Base-by-base conservation (phyloP, 1,139 yeast species). In the Suhomyces choctaworum region DNA sequence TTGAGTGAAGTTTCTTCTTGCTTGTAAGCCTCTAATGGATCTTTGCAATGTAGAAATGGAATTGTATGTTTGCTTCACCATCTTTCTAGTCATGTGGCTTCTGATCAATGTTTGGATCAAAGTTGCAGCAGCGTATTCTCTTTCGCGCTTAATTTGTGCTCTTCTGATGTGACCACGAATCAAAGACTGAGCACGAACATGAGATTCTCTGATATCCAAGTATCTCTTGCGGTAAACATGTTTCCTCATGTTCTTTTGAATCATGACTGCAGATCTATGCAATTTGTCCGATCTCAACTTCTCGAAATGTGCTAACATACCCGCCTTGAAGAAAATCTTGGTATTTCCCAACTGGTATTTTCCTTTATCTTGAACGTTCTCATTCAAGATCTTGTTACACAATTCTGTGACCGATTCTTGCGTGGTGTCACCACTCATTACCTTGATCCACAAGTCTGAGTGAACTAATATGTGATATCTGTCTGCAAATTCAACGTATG, bases 321-420 rank as follows among this genome's bases (percentile, higher is more conserved):
- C 98, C 24, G 97, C 95, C 59, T 90, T 89, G 72, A 92, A 92
- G 64, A 92, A 92, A 31, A 92, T 88, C 60, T 92, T 92, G 25
- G 96, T 85, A 51, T 81, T 77, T 65, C 94, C 94, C 45, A 87
- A 71, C 63, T 92, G 97, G 58, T 83, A 90, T 52, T 84, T 86
- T 34, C 71, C 70, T 32, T 67, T 68, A 48, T 82, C 83, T 21
- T 80, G 75, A 34, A 87, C 79, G 29, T 85, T 78, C 23, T 70
- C 65, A 32, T 69, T 65, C 53, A 92, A 70, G 43, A 92, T 86
- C 32, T 72, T 72, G 52, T 78, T 70, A 52, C 96, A 86, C 37
- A 87, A 71, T 6, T 63, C 75, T 42, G 78, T 73, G 8, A 86
- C 79, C 16, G 78, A 74, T 36, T 73, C 78, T 41, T 76, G 79